A percentile compares a stretch with the other conserved stretches of the same genome.
Evolutionary conservation across 2,329 filamentous ascomycete species (phyloP).

Genomic region (Biscogniauxia sp.): DNA sequence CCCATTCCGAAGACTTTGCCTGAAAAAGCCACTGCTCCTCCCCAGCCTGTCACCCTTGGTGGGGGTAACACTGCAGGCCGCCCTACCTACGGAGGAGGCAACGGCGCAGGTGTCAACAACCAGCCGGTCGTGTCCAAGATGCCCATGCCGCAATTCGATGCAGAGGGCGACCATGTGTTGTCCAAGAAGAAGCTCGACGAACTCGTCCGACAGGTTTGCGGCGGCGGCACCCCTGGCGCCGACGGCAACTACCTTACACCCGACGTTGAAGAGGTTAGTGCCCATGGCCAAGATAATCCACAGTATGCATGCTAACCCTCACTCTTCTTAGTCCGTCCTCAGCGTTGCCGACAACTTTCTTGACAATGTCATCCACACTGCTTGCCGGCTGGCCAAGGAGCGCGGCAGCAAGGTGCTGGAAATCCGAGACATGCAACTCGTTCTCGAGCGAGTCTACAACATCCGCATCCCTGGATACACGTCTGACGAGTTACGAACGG

Average conservation of each 20-base stretch:
- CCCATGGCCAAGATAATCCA: slow-evolving; percentile 3
- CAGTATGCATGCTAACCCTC: slow-evolving; percentile 19
- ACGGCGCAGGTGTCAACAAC: slow-evolving; percentile 78
- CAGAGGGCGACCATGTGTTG: slow-evolving; percentile 88
- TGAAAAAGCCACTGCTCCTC: slow-evolving; percentile 64
- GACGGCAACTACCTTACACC: slow-evolving; percentile 79
- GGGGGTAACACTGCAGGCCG: slow-evolving; percentile 63
- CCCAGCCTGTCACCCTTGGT: slow-evolving; percentile 69
- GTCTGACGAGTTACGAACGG: slow-evolving; percentile 89
- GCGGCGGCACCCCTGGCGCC: slow-evolving; percentile 68
- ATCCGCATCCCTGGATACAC: slow-evolving; percentile 93
- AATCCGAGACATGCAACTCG: slow-evolving; percentile 79
- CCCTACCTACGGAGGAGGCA: slow-evolving; percentile 81
- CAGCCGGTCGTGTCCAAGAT: slow-evolving; percentile 82
- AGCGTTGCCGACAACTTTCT: slow-evolving; percentile 92
- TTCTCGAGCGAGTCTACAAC: slow-evolving; percentile 82
- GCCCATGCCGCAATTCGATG: slow-evolving; percentile 82
- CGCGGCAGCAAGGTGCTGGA: slow-evolving; percentile 88
- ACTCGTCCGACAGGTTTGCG: slow-evolving; percentile 89
- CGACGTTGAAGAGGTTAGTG: slow-evolving; percentile 87
- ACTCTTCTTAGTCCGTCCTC: slow-evolving; percentile 66
- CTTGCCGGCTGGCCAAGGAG: slow-evolving; percentile 90
- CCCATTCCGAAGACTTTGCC: slow-evolving; percentile 78
- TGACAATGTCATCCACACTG: slow-evolving; percentile 81
- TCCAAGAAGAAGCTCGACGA: slow-evolving; percentile 98